phyloP scores from a whole-genome alignment of 2,329 filamentous ascomycete genomes.

The Sporothrix dimorphospora region DNA sequence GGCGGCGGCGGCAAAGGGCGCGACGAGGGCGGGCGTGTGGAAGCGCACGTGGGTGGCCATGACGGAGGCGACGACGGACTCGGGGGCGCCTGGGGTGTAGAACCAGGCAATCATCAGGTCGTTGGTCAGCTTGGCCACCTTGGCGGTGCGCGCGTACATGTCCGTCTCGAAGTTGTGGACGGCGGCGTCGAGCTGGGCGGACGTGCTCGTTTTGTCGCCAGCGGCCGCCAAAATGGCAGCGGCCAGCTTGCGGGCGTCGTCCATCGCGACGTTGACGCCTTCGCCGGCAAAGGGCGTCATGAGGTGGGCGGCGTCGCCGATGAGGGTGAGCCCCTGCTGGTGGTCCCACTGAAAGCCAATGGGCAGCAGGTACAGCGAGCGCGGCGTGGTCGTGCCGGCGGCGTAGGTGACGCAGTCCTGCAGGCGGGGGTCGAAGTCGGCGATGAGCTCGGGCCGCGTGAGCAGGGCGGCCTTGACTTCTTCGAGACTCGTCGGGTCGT shows the following conservation, averaged over 20 bases:
- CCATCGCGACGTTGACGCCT: slow-evolving; percentile 61
- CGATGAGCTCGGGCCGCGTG: slow-evolving; percentile 38
- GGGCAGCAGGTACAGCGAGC: slow-evolving; percentile 58
- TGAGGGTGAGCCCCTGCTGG: slow-evolving; percentile 53
- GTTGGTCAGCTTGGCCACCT: slow-evolving; percentile 37
- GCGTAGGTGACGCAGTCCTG: slow-evolving; percentile 48
- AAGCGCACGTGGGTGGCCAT: slow-evolving; percentile 39
- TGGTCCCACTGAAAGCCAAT: slow-evolving; percentile 53
- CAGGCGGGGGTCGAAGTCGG: slow-evolving; percentile 49
- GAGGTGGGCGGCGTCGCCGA: slow-evolving; percentile 64
- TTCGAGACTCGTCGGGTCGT: slow-evolving; percentile 47
- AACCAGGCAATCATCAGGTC: slow-evolving; percentile 50
- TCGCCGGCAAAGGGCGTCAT: slow-evolving; percentile 63
- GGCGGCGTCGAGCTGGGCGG: slow-evolving; percentile 38
- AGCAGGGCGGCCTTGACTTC: slow-evolving; percentile 47
- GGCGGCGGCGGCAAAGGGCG: slow-evolving; percentile 19
- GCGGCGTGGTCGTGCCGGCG: slow-evolving; percentile 45
- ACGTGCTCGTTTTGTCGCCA: not conserved
- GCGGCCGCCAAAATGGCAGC: slow-evolving; percentile 44
- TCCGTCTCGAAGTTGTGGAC: slow-evolving; percentile 46
- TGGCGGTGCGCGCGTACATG: slow-evolving; percentile 44
- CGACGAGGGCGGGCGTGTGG: slow-evolving; percentile 18
- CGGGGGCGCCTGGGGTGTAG: slow-evolving; percentile 51
- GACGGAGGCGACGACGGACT: slow-evolving; percentile 46
- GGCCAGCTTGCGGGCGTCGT: slow-evolving; percentile 56